phyloP scores from a whole-genome alignment of 2,329 filamentous ascomycete genomes.

The Claviceps maximensis region DNA sequence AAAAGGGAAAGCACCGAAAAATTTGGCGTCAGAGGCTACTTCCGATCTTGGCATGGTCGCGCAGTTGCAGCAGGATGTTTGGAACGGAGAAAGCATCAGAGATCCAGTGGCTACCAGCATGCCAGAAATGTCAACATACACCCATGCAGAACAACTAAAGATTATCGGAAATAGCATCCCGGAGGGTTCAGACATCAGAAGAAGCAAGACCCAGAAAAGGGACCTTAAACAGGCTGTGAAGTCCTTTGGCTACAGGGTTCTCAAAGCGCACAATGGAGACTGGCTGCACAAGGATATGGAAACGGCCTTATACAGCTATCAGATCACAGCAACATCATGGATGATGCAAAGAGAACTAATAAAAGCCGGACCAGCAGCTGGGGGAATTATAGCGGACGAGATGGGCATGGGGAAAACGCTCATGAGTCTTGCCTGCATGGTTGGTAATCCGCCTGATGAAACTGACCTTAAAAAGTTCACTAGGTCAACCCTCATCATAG shows the following conservation, averaged over 20 bases:
- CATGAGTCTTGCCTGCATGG: conserved; percentile 61
- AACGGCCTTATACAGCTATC: conserved; percentile 22
- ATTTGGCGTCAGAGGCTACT: background rate
- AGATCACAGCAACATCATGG: conserved; percentile 37
- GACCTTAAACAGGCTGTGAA: background rate
- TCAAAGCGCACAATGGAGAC: background rate
- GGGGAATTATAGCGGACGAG: conserved; percentile 46
- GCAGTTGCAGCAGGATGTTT: background rate
- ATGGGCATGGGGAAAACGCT: conserved; percentile 61
- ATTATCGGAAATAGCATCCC: background rate
- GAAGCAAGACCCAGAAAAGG: background rate
- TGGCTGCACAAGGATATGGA: background rate
- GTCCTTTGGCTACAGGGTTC: background rate
- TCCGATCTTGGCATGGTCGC: background rate
- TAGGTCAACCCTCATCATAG: conserved; percentile 21
- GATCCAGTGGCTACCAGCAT: background rate
- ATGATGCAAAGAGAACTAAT: conserved; percentile 39
- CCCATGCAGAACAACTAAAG: background rate
- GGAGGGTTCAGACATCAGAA: background rate
- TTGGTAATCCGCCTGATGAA: conserved; percentile 36
- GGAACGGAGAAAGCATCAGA: background rate
- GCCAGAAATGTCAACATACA: background rate
- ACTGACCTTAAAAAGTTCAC: conserved; percentile 24
- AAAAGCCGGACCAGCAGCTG: conserved; percentile 36
- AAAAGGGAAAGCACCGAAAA: background rate